phyloP scores from a whole-genome alignment of 805 yeast genomes.

The Ogataea trehalophila region DNA sequence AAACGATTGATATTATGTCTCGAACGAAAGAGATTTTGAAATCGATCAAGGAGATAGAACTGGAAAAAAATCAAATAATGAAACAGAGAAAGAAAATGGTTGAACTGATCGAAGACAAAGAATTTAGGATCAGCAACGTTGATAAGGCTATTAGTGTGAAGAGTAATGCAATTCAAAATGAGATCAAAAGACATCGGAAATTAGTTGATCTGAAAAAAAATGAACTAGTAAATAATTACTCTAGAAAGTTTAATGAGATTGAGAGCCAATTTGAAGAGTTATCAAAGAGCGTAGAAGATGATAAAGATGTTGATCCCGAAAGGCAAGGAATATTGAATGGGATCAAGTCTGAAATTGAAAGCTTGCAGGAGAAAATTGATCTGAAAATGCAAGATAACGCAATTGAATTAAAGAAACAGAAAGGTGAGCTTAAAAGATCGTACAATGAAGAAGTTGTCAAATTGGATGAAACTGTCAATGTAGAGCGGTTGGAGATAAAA shows the following conservation, averaged over 20 bases:
- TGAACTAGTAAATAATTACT: slow-evolving; percentile 19
- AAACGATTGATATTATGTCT: slow-evolving; percentile 12
- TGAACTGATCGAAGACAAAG: slow-evolving; percentile 11
- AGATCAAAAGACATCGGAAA: slow-evolving; percentile 23
- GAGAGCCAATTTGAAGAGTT: slow-evolving; percentile 14
- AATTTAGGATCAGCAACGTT: slow-evolving; percentile 12
- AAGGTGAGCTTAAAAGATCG: slow-evolving; percentile 1
- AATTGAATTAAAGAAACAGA: slow-evolving; percentile 4
- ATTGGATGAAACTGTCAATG: slow-evolving; percentile 6
- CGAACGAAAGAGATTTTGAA: slow-evolving; percentile 10
- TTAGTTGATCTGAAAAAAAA: slow-evolving; percentile 31
- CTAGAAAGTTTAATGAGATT: slow-evolving; percentile 16
- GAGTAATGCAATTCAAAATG: slow-evolving; percentile 14
- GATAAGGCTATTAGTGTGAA: slow-evolving; percentile 17
- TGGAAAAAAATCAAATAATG: slow-evolving; percentile 16
- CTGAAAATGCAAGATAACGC: slow-evolving; percentile 5
- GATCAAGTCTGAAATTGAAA: slow-evolving; percentile 25
- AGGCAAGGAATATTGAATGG: slow-evolving; percentile 23
- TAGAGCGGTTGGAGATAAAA: slow-evolving; percentile 5
- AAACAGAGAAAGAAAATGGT: slow-evolving; percentile 17
- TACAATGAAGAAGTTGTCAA: not conserved
- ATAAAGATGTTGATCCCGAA: slow-evolving; percentile 27
- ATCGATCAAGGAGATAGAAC: slow-evolving; percentile 16
- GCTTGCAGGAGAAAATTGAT: slow-evolving; percentile 22
- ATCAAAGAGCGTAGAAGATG: slow-evolving; percentile 24